Conservation (phyloP, 805 yeast genomes). For the Myxozyma nipponensis region DNA sequence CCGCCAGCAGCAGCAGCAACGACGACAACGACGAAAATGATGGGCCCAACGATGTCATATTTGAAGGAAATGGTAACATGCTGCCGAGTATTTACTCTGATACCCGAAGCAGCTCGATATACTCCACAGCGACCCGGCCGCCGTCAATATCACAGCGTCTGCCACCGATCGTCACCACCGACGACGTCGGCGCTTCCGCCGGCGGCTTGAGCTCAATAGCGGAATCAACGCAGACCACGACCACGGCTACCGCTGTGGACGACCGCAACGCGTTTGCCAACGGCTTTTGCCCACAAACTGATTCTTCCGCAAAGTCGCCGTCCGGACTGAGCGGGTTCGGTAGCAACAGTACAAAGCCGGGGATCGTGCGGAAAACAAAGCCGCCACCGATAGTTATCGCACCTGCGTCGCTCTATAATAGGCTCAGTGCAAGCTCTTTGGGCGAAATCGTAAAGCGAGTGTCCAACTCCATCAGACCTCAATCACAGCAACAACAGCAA, state of each 20-base stretch:
- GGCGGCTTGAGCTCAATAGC: not conserved
- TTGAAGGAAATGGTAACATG: no score
- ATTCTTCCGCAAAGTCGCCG: not conserved
- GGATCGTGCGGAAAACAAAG: constrained; percentile 14
- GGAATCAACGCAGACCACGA: not conserved
- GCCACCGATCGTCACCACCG: not conserved
- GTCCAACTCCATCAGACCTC: constrained; percentile 1
- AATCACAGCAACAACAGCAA: not conserved
- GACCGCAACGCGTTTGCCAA: no score
- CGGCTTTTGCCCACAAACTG: no score
- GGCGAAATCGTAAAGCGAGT: constrained; percentile 8
- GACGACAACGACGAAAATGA: no score
- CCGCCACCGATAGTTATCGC: constrained; percentile 19
- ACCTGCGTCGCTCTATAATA: not conserved
- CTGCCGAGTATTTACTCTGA: no score
- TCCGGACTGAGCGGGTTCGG: not conserved
- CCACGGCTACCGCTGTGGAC: no score
- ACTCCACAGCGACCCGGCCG: no score
- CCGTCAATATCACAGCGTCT: no score
- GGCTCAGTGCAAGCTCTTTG: constrained; percentile 3
- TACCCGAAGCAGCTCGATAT: no score
- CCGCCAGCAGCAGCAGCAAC: no score
- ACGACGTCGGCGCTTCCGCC: no score
- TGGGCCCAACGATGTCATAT: no score
- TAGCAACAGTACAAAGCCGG: not conserved